Conservation (phyloP, 23 red algal genomes). For the Cyanidium caldarium region DNA sequence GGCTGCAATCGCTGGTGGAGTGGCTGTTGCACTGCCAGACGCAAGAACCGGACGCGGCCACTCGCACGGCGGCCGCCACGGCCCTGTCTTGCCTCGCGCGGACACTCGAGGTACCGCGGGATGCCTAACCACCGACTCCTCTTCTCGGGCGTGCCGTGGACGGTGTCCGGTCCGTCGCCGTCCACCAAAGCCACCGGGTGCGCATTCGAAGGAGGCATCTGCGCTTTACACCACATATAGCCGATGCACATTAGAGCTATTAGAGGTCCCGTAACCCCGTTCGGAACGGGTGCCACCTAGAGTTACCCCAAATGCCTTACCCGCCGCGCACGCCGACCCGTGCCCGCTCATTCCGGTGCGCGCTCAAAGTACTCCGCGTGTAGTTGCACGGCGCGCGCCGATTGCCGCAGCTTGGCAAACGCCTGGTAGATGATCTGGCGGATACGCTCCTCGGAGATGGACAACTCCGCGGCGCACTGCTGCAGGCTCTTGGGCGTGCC, state of each 20-base stretch:
- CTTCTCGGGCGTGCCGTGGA: no score
- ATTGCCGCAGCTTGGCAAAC: constrained; percentile 40
- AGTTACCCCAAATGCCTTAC: not conserved
- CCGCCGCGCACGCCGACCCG: not conserved
- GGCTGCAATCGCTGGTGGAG: no score
- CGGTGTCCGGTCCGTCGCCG: no score
- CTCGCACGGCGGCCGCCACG: no score
- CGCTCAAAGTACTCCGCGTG: not conserved
- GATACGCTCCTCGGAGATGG: constrained; percentile 50
- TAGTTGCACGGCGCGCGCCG: not conserved
- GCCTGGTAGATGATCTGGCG: constrained; percentile 50
- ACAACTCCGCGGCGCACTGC: constrained; percentile 27
- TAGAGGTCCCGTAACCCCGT: not conserved
- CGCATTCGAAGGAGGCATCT: not conserved
- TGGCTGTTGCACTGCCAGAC: no score
- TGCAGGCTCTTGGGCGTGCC: constrained; percentile 39
- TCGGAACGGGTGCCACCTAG: not conserved
- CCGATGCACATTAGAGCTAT: not conserved
- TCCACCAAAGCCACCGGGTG: not conserved
- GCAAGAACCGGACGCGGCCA: no score
- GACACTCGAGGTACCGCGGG: no score
- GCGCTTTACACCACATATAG: not conserved
- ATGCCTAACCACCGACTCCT: no score
- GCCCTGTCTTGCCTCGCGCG: no score
- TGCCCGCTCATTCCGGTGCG: not conserved